Conservation (phyloP, 2,329 filamentous ascomycete genomes). For the Huntiella abstrusa region DNA sequence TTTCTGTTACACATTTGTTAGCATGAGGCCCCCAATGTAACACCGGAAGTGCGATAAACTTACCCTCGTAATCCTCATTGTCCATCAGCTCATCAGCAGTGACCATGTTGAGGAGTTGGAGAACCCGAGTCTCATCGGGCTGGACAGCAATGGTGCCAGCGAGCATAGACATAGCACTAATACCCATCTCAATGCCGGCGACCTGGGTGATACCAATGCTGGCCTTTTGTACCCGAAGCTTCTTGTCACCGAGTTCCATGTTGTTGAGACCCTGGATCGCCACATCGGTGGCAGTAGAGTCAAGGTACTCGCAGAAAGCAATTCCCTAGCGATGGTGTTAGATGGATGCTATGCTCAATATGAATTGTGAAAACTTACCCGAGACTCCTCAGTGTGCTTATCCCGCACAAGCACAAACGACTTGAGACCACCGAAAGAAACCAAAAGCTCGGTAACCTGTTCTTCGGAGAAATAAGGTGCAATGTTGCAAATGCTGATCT, state of each 20-base stretch:
- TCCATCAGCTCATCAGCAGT: constrained; percentile 89
- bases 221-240: constrained; percentile 70
- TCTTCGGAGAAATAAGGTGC: constrained; percentile 76
- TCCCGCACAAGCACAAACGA: constrained; percentile 85
- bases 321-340: constrained; percentile 48
- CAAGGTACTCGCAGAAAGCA: constrained; percentile 87
- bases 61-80: constrained; percentile 87
- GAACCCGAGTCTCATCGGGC: constrained; percentile 60
- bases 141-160: constrained; percentile 71
- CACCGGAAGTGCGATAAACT: constrained; percentile 13
- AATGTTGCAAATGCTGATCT: constrained; percentile 83
- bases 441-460: constrained; percentile 75
- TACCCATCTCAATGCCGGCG: constrained; percentile 78
- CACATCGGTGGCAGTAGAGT: constrained; percentile 55
- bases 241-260: constrained; percentile 79
- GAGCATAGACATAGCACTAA: constrained; percentile 95
- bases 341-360: constrained; percentile 10
- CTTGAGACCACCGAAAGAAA: constrained; percentile 82
- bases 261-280: constrained; percentile 82
- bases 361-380: constrained; percentile 35
- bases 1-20: constrained; percentile 47
- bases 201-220: constrained; percentile 91
- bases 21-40: not conserved
- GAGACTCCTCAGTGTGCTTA: constrained; percentile 62
- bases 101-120: constrained; percentile 97